phyloP scores from a whole-genome alignment of 345 rosid genomes.

The Gossypium turneri region DNA sequence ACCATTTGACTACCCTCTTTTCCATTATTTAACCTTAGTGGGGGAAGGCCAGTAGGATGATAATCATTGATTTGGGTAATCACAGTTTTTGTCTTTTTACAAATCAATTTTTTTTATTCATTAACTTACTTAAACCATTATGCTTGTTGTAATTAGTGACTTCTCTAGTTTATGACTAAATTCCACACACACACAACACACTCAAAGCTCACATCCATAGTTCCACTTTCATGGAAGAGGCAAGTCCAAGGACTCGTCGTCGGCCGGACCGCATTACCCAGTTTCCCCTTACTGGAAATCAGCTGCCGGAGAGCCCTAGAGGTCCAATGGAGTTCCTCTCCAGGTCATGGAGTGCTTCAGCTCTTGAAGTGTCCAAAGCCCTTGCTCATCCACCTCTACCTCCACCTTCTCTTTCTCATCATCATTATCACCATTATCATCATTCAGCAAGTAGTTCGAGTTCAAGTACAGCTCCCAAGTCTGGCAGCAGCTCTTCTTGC shows the following conservation, averaged over 20 bases:
- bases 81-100: not conserved
- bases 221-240: constrained; percentile 29
- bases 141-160: not conserved
- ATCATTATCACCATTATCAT: not conserved
- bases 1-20: not conserved
- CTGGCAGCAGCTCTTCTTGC: constrained; percentile 36
- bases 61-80: constrained; percentile 10
- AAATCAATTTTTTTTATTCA: not conserved
- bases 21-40: not conserved
- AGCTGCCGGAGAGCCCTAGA: constrained; percentile 76
- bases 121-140: not conserved
- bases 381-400: constrained; percentile 39
- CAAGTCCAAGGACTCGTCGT: constrained; percentile 37
- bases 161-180: not conserved
- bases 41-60: not conserved
- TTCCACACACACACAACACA: not conserved
- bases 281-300: constrained; percentile 21
- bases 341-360: constrained; percentile 84
- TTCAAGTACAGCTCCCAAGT: constrained; percentile 23
- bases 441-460: constrained; percentile 23
- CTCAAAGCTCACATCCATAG: not conserved
- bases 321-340: constrained; percentile 93
- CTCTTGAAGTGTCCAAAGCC: constrained; percentile 75
- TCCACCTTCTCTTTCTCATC: constrained; percentile 10
- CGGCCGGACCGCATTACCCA: constrained; percentile 29